A percentile compares a stretch with the other conserved stretches of the same genome.
Conservation (phyloP, 2,329 filamentous ascomycete species). For the Trichoderma aggressivum region DNA sequence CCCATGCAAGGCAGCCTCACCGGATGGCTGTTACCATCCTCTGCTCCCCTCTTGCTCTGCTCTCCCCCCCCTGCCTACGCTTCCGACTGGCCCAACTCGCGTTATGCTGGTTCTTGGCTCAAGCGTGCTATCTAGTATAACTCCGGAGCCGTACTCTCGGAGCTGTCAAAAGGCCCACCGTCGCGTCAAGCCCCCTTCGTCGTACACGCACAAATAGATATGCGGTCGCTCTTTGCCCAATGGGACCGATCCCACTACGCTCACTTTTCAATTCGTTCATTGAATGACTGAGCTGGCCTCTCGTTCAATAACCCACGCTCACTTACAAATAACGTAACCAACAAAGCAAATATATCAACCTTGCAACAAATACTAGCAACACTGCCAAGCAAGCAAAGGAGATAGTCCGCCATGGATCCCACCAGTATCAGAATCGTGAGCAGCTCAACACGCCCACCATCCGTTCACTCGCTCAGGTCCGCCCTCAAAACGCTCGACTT, state of each 20-base stretch:
- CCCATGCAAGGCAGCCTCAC: slow-evolving; percentile 14
- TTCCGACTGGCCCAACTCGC: slow-evolving; percentile 5
- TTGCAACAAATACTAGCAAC: neutral
- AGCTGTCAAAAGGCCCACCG: slow-evolving; percentile 1
- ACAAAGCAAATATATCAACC: neutral
- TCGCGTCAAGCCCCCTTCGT: neutral
- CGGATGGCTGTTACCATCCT: neutral
- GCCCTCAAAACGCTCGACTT: slow-evolving; percentile 7
- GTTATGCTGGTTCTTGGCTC: neutral
- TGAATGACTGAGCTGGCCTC: slow-evolving; percentile 15
- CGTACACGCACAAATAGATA: slow-evolving; percentile 3
- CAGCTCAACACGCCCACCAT: slow-evolving; percentile 10
- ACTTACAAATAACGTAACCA: neutral
- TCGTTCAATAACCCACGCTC: neutral
- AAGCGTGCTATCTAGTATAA: slow-evolving; percentile 1
- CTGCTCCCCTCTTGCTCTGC: neutral
- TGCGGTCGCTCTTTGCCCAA: neutral
- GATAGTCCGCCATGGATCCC: slow-evolving; percentile 16
- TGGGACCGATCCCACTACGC: neutral
- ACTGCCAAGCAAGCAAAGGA: neutral
- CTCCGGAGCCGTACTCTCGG: slow-evolving; percentile 10
- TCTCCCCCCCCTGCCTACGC: neutral
- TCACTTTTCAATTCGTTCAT: neutral
- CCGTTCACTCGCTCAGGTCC: slow-evolving; percentile 16
- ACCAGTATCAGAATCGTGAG: neutral